These are phyloP conservation scores for Daldinia eschscholtzii DNA, from an alignment of 2,329 filamentous ascomycete species.

Conservation along the genomic window DNA sequence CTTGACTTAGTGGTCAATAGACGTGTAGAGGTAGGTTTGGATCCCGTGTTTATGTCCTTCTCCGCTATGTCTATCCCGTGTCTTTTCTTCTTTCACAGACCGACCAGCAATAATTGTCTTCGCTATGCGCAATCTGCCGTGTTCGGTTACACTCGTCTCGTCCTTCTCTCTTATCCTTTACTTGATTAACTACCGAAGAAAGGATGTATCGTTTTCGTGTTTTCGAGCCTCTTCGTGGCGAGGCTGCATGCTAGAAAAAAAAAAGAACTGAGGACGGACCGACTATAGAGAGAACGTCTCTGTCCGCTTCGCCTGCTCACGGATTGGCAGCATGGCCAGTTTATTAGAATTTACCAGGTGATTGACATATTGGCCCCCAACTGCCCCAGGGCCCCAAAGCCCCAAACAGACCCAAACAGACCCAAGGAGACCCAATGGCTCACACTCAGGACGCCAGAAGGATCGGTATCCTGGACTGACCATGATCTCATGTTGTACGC, in stretches of 20 bases:
- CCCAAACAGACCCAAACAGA: background rate
- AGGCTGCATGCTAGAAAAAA: background rate
- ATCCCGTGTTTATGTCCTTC: constrained; percentile 2
- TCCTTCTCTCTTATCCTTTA: background rate
- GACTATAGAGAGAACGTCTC: background rate
- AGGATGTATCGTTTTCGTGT: constrained; percentile 5
- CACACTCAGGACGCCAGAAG: constrained; percentile 6
- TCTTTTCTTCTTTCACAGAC: background rate
- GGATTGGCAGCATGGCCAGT: background rate
- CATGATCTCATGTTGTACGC: constrained; percentile 17
- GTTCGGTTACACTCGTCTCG: constrained; percentile 2
- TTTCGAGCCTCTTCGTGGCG: background rate
- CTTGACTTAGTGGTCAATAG: background rate
- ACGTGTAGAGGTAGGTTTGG: background rate
- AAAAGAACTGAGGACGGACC: background rate
- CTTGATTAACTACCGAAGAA: background rate
- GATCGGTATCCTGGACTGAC: constrained; percentile 28
- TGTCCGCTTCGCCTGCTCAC: background rate
- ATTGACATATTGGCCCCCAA: constrained; percentile 7
- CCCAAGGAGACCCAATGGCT: background rate
- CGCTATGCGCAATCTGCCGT: background rate
- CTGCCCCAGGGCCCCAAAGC: background rate
- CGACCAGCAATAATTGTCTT: background rate
- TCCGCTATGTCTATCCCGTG: constrained; percentile 1
- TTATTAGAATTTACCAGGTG: background rate